phyloP scores from a whole-genome alignment of 371 early-diverging fungal genomes.

The Apophysomyces variabilis region DNA sequence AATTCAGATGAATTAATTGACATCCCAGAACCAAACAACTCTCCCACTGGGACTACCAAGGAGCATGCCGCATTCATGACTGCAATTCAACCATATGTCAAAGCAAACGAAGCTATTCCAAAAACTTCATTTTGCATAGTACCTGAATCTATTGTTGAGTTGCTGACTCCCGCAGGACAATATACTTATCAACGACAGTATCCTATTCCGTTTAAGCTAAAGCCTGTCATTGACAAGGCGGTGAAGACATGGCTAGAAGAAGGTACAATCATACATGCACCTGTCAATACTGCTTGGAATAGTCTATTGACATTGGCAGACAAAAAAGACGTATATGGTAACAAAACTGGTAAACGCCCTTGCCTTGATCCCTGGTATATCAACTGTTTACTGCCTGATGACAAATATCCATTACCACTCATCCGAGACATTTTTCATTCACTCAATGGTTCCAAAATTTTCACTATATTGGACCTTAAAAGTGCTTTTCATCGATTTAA shows the following conservation, averaged over 20 bases:
- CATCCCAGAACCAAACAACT: conserved; percentile 21
- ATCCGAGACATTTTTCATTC: too few species aligned
- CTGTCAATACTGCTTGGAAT: conserved; percentile 20
- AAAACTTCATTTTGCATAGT: conserved; percentile 23
- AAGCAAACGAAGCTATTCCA: conserved; percentile 15
- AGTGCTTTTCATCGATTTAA: conserved; percentile 22
- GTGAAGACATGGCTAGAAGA: conserved; percentile 13
- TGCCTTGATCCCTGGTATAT: too few species aligned
- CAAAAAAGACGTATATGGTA: conserved; percentile 23
- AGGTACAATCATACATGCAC: conserved; percentile 6
- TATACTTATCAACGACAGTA: conserved; percentile 17
- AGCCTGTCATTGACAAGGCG: background rate
- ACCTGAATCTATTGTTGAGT: conserved; percentile 13
- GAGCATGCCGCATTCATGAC: conserved; percentile 16
- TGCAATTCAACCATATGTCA: conserved; percentile 8
- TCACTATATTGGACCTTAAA: too few species aligned
- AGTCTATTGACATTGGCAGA: too few species aligned
- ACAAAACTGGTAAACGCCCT: background rate
- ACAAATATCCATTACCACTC: too few species aligned
- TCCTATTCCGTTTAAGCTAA: conserved; percentile 7
- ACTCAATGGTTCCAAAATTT: too few species aligned
- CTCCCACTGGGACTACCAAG: conserved; percentile 18
- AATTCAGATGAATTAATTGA: conserved; percentile 8
- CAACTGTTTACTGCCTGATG: too few species aligned
- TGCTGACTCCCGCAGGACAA: conserved; percentile 7